Conservation (phyloP, 1,139 yeast genomes). For the Kodamaea sp. region DNA sequence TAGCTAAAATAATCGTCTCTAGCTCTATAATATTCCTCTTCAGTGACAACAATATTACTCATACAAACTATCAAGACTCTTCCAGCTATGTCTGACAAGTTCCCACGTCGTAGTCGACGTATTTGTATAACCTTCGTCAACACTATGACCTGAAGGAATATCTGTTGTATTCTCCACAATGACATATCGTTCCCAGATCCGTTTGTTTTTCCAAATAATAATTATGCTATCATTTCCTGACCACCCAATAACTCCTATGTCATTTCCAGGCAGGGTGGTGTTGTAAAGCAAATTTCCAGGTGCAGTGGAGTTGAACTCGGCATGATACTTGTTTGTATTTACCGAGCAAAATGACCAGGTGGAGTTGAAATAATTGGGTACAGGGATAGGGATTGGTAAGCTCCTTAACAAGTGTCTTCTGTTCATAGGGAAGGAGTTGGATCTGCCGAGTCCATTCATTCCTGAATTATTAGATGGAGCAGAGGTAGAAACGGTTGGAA, state of each 20-base stretch:
- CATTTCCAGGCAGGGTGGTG: slow-evolving; percentile 31
- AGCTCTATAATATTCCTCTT: no score
- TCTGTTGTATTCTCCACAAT: slow-evolving; percentile 46
- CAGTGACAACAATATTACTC: no score
- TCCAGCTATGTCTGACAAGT: slow-evolving; percentile 76
- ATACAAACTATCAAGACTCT: slow-evolving; percentile 47
- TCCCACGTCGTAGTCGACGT: slow-evolving; percentile 44
- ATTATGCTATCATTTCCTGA: slow-evolving; percentile 65
- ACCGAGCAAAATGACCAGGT: slow-evolving; percentile 88
- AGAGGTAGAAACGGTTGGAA: slow-evolving; percentile 2
- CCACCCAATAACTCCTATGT: slow-evolving; percentile 78
- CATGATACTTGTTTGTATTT: slow-evolving; percentile 55
- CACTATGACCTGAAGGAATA: background rate
- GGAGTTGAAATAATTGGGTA: slow-evolving; percentile 76
- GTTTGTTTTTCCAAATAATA: slow-evolving; percentile 69
- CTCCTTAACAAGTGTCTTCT: slow-evolving; percentile 69
- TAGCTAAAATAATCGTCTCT: no score
- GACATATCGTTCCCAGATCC: slow-evolving; percentile 84
- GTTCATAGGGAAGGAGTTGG: slow-evolving; percentile 30
- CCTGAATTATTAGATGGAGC: background rate
- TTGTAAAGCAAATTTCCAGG: slow-evolving; percentile 19
- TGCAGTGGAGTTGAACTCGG: slow-evolving; percentile 19
- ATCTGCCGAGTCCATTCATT: slow-evolving; percentile 2
- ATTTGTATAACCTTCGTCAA: slow-evolving; percentile 2
- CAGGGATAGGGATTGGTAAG: slow-evolving; percentile 60